Conservation (phyloP, 108 stramenopile genomes). For the Nannochloropsis salina region DNA sequence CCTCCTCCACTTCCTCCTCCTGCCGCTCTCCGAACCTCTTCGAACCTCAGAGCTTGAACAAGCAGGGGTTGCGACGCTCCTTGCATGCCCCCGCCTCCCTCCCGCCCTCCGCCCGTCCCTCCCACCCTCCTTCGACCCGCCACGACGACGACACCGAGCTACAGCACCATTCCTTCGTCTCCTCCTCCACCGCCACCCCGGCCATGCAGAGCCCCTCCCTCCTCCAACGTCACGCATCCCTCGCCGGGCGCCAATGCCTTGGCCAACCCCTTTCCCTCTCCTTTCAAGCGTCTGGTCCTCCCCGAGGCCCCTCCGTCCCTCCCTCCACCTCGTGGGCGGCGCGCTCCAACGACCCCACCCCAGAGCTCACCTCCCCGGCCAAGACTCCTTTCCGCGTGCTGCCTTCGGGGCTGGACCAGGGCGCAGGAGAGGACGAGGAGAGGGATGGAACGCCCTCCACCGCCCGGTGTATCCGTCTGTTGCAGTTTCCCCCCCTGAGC, state of each 20-base stretch:
- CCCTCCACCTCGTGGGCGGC: background rate
- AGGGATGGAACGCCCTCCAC: background rate
- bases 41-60: background rate
- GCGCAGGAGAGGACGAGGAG: background rate
- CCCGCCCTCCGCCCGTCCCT: background rate
- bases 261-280: background rate
- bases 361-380: background rate
- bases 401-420: background rate
- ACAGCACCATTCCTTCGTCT: background rate
- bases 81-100: background rate
- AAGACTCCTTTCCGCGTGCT: background rate
- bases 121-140: background rate
- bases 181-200: background rate
- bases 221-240: background rate
- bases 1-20: background rate
- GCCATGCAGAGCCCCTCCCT: background rate
- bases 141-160: background rate
- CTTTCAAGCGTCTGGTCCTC: background rate
- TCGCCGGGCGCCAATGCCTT: background rate
- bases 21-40: background rate
- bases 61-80: background rate
- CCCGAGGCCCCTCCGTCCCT: background rate
- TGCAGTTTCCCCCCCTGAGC: conserved; percentile 1
- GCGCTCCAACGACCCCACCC: conserved; percentile 19
- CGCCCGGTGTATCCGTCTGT: background rate